Percentiles rank a stretch among this genome's conserved stretches.
Conservation (phyloP, 2,329 filamentous ascomycete genomes). For the Trichoderma simmonsii region DNA sequence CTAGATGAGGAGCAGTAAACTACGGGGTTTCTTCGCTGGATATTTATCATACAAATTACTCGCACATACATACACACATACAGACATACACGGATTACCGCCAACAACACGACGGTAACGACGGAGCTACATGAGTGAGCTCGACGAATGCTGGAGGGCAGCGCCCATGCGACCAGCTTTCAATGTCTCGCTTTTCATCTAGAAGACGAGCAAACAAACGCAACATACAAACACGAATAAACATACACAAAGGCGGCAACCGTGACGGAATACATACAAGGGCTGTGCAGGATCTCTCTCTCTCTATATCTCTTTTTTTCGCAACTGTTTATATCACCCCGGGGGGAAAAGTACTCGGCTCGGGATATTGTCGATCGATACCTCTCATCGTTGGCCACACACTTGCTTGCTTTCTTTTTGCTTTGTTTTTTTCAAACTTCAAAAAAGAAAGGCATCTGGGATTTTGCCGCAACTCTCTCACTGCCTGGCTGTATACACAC, state of each 20-base stretch:
- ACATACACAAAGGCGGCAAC: background rate
- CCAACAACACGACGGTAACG: background rate
- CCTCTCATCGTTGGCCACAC: background rate
- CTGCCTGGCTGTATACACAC: background rate
- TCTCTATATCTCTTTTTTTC: background rate
- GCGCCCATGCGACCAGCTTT: background rate
- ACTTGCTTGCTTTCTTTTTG: background rate
- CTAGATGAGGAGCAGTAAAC: slow-evolving; percentile 51
- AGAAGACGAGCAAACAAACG: background rate
- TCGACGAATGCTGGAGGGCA: background rate
- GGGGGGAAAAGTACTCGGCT: background rate
- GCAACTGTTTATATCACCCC: slow-evolving; percentile 14
- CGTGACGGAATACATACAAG: background rate
- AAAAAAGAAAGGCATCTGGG: background rate
- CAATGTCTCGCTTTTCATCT: background rate
- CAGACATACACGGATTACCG: background rate
- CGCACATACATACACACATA: background rate
- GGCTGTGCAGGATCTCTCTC: slow-evolving; percentile 11
- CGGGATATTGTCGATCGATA: background rate
- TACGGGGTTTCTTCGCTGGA: background rate
- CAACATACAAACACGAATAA: background rate
- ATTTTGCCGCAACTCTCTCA: background rate
- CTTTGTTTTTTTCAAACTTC: background rate
- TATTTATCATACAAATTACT: background rate
- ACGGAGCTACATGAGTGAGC: background rate